Percentiles rank a stretch among this genome's conserved stretches.
Evolutionary conservation across 495 filamentous ascomycete species (phyloP).

Genomic region (Daldinia bambusicola): DNA sequence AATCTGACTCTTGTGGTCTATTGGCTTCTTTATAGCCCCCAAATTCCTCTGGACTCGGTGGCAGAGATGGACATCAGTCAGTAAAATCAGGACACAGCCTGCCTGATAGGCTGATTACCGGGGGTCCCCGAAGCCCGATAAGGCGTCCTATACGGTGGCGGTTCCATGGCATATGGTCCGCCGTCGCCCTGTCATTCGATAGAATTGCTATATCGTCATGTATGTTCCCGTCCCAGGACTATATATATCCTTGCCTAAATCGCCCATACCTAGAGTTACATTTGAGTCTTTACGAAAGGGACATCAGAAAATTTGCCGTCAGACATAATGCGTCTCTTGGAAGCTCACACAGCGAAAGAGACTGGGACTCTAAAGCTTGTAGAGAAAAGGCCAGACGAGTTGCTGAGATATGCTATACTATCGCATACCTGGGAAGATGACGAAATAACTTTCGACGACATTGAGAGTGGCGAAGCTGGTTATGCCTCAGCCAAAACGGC

Average conservation of each 20-base stretch:
- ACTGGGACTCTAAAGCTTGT: constrained; percentile 2
- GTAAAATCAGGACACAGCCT: background rate
- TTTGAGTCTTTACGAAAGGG: background rate
- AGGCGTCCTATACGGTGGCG: background rate
- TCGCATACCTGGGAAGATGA: background rate
- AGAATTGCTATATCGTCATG: background rate
- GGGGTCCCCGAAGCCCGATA: background rate
- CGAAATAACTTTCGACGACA: constrained; percentile 11
- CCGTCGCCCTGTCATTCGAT: too few relatives aligned
- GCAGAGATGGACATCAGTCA: background rate
- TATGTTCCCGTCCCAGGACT: background rate
- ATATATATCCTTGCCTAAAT: background rate
- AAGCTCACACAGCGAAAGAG: background rate
- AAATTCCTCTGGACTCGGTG: background rate
- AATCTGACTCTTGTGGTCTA: background rate
- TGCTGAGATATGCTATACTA: constrained; percentile 6
- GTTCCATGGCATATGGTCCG: too few relatives aligned
- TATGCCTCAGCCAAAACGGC: background rate
- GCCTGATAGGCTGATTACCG: background rate
- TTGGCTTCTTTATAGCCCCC: background rate
- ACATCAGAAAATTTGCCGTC: background rate
- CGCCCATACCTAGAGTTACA: background rate
- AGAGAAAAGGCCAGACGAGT: constrained; percentile 10
- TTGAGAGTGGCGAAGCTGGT: constrained; percentile 2
- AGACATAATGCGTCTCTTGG: background rate